Conservation (phyloP, 2,329 filamentous ascomycete species). For the Fusarium verticillioides region DNA sequence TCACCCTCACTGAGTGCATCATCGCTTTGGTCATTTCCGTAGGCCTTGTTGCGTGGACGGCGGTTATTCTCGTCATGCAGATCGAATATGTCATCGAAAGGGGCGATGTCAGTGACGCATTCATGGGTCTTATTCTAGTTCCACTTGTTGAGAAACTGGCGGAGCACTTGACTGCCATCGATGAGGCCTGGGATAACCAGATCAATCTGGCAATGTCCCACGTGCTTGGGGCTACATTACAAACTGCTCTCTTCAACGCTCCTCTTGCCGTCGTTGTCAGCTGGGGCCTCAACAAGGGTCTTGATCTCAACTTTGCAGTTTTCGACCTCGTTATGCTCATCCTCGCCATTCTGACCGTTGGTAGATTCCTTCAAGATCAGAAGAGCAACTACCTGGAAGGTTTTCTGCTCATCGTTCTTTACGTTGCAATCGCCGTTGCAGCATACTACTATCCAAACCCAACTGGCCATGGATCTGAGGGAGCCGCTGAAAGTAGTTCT, state of each 20-base stretch:
- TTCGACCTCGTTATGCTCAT: constrained; percentile 88
- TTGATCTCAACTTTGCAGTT: constrained; percentile 86
- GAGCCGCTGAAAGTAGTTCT: constrained; percentile 2
- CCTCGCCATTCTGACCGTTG: constrained; percentile 85
- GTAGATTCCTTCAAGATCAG: constrained; percentile 86
- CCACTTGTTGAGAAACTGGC: constrained; percentile 87
- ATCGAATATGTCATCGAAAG: constrained; percentile 69
- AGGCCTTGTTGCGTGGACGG: constrained; percentile 76
- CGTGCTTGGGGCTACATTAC: constrained; percentile 86
- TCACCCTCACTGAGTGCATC: constrained; percentile 79
- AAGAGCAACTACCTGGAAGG: constrained; percentile 94
- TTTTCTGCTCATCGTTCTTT: constrained; percentile 77
- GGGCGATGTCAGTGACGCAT: constrained; percentile 61
- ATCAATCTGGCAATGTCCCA: constrained; percentile 90
- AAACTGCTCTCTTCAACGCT: constrained; percentile 89
- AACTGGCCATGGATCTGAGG: constrained; percentile 6
- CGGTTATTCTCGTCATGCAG: constrained; percentile 77
- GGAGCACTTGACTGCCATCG: constrained; percentile 84
- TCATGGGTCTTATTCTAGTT: constrained; percentile 78
- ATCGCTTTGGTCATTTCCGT: constrained; percentile 73
- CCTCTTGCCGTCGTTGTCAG: constrained; percentile 85
- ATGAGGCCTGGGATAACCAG: constrained; percentile 85
- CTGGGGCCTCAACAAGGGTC: constrained; percentile 77
- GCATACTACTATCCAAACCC: constrained; percentile 67
- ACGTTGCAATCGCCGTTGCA: constrained; percentile 69